Base-by-base conservation (phyloP, 352 stramenopile genomes). In the Hyaloperonospora arabidopsidis region DNA sequence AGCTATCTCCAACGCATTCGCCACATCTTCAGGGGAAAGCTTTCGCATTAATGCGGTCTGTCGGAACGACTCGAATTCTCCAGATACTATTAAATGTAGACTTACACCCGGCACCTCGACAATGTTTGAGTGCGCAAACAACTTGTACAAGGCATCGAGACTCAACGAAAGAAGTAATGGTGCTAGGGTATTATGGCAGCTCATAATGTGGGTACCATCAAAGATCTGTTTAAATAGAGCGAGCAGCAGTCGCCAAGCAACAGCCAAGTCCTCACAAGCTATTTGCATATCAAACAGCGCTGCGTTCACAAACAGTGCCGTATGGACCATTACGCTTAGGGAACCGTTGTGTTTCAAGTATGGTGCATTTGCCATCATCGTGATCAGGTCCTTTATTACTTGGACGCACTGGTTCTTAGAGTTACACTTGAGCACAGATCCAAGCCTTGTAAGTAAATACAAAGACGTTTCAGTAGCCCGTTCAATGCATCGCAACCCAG, bases 341-440 rank as follows among this genome's bases (percentile, higher is more conserved):
- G 66, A 49, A 28, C 19, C 47, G 39, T 1, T 39, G 18, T 51
- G 45, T 47, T 38, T 52, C 21, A 21, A 39, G 17, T 38, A 38
- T 38, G 34, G 34, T 15, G 47, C 49, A n/a, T 29, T 56, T 8
- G 55, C 52, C 8, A 76, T 11, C 11, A 85, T 48, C 1, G 52
- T 19, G 19, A 78, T 44, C 4, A 88, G 51, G 47, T 84, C 68
- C 23, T 79, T 73, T 39, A 86, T 57, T 19, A 63, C 49, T 56
- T 82, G 65, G 15, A 71, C 71, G 25, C 65, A 88, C 54, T 82
- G 73, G 43, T 85, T 86, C 38, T 58, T 71, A 22, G 54, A 68
- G 41, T 88, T 88, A 2, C 44, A 36, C 49, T 86, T 88, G 38
- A 88, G 15, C 18, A 67, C 43, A 0, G 51, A 43, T 1, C 65